phyloP scores from a whole-genome alignment of 2,329 filamentous ascomycete species.

The Albifimbria verrucaria region DNA sequence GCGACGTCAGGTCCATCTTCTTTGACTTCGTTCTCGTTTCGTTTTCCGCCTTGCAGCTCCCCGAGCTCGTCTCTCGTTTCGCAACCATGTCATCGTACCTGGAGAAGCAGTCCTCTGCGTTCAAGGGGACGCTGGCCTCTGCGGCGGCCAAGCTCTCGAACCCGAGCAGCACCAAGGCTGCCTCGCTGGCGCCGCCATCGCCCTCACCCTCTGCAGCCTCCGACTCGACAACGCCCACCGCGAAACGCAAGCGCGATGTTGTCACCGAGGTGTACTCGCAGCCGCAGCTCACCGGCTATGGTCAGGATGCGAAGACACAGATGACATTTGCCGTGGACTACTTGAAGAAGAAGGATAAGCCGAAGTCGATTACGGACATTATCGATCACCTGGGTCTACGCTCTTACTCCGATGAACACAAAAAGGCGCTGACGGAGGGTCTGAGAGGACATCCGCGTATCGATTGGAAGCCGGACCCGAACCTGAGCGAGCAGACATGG shows the following conservation, averaged over 20 bases:
- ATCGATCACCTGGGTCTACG: constrained; percentile 76
- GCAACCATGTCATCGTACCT: constrained; percentile 58
- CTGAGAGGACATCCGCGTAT: constrained; percentile 63
- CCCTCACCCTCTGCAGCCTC: constrained; percentile 58
- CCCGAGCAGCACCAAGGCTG: constrained; percentile 32
- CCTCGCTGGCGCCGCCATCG: constrained; percentile 53
- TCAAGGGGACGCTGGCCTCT: constrained; percentile 59
- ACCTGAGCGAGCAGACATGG: constrained; percentile 65
- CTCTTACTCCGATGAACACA: constrained; percentile 56
- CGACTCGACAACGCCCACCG: constrained; percentile 60
- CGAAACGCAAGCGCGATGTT: constrained; percentile 58
- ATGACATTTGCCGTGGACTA: constrained; percentile 84
- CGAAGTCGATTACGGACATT: constrained; percentile 72
- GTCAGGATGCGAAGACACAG: constrained; percentile 79
- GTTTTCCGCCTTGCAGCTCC: neutral
- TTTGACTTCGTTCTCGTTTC: neutral
- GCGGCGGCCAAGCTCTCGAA: constrained; percentile 62
- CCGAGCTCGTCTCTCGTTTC: neutral
- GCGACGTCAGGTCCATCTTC: neutral
- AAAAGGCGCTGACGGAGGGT: constrained; percentile 63
- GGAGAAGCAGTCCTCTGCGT: constrained; percentile 61
- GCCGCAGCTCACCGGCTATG: constrained; percentile 71
- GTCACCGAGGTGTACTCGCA: constrained; percentile 67
- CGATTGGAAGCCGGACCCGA: constrained; percentile 51
- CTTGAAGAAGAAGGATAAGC: constrained; percentile 67